Evolutionary conservation across 2,329 filamentous ascomycete genomes (phyloP).

Genomic region (Fusarium odoratissimum): DNA sequence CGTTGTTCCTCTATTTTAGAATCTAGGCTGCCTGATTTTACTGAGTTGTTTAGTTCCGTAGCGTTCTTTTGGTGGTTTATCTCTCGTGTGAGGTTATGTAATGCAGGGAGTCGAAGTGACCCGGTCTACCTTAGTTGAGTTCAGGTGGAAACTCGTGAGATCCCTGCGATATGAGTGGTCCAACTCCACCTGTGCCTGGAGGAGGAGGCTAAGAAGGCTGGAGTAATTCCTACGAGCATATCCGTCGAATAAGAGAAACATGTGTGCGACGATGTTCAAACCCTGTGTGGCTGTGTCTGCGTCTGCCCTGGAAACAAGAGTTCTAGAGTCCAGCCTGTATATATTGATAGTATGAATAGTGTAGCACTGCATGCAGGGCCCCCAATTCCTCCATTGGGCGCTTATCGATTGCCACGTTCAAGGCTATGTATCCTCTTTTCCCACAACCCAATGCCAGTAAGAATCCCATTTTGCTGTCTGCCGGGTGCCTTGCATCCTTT

Average conservation of each 20-base stretch:
- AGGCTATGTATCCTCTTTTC: not conserved
- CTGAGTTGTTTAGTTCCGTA: not conserved
- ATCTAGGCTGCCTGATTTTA: slow-evolving; percentile 11
- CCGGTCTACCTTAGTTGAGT: not conserved
- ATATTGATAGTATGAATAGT: slow-evolving; percentile 27
- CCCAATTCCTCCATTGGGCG: slow-evolving; percentile 15
- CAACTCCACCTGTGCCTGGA: slow-evolving; percentile 33
- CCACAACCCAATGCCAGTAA: not conserved
- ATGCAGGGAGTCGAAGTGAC: not conserved
- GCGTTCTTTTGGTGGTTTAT: not conserved
- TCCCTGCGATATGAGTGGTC: slow-evolving; percentile 18
- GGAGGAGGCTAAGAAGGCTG: slow-evolving; percentile 15
- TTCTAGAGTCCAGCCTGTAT: slow-evolving; percentile 8
- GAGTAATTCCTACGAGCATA: slow-evolving; percentile 9
- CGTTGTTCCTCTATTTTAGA: slow-evolving; percentile 6
- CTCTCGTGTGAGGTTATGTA: slow-evolving; percentile 2
- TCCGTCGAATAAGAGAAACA: not conserved
- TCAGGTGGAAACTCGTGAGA: not conserved
- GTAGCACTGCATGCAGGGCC: slow-evolving; percentile 28
- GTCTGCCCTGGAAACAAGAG: not conserved
- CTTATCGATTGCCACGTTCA: slow-evolving; percentile 27
- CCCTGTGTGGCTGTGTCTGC: slow-evolving; percentile 27
- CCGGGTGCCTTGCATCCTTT: slow-evolving; percentile 30
- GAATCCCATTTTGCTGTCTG: not conserved
- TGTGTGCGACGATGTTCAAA: slow-evolving; percentile 1